These are phyloP conservation scores for Lanmaoa pseudosensibilis DNA, from an alignment of 768 basidiomycete genomes.

Conservation along the genomic window DNA sequence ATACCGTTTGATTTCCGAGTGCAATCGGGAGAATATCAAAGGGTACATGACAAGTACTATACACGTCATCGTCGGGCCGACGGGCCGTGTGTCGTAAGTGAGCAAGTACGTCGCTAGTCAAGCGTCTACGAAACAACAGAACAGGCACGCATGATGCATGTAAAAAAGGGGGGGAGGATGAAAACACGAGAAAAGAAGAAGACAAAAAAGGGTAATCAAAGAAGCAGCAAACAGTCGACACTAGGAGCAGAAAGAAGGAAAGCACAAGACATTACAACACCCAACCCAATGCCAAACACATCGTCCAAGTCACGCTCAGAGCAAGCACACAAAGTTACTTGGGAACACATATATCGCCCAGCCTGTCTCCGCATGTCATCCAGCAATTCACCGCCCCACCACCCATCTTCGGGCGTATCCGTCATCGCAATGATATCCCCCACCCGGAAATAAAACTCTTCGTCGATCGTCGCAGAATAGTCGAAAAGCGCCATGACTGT, in stretches of 20 bases:
- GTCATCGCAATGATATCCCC: too few relatives aligned
- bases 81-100: not conserved
- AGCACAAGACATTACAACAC: too few relatives aligned
- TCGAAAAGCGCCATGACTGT: too few relatives aligned
- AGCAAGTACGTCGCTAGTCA: not conserved
- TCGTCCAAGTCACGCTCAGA: slow-evolving; percentile 48
- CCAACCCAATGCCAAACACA: not conserved
- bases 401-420: slow-evolving; percentile 91
- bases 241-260: not conserved
- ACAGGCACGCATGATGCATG: not conserved
- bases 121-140: too few relatives aligned
- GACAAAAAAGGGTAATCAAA: not conserved
- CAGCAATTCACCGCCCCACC: slow-evolving; percentile 91
- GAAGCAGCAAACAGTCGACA: not conserved
- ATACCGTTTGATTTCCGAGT: too few relatives aligned
- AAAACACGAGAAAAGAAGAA: not conserved
- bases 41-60: too few relatives aligned
- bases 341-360: slow-evolving; percentile 81
- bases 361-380: slow-evolving; percentile 70
- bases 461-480: slow-evolving; percentile 79
- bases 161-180: not conserved
- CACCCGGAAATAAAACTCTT: slow-evolving; percentile 95
- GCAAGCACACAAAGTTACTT: slow-evolving; percentile 84
- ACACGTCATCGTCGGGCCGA: too few relatives aligned
- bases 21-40: too few relatives aligned